Base-by-base conservation (phyloP, 2,329 filamentous ascomycete species). In the Neonectria magnoliae region DNA sequence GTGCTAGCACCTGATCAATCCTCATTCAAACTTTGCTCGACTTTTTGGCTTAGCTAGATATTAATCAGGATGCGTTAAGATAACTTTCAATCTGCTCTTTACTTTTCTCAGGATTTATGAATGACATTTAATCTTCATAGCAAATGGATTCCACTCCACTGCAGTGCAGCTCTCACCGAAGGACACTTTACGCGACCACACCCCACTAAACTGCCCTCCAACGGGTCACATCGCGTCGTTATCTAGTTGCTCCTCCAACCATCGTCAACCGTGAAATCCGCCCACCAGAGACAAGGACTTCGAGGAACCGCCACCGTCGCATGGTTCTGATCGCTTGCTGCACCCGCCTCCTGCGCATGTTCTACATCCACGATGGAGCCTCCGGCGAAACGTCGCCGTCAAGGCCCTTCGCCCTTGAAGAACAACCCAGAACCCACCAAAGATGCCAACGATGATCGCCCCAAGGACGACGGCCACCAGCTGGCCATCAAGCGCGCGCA, bases 401-500 rank as follows among this genome's bases (percentile, higher is more conserved):
- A 88, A n/a, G 81, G 81, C 76, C 75, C 78, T 68, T 76, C 81
- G 52, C 72, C 80, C 50, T 78, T 68, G 25, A 62, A 47, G 55
- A 58, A 54, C 18, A 75, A 74, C 65, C 76, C 72, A 61, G 54
- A 68, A 31, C 79, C 81, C 33, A 80, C 83, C 44, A 76, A 79
- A 36, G 80, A 84, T 58, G 77, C 81, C 57, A 83, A 51, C 27
- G 31, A 20, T 33, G 48, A 86, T 80, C 80, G 27, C 81, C 84
- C 80, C 47, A 82, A 84, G 33, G 84, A 89, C 64, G 83, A 86
- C 16, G 82, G 85, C 56, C 83, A 85, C 65, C 84, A 88, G 60
- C 80, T 93, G 16, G 83, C 88, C 50, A 82, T 86, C 65, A 88
- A 87, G 52, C 87, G 91, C 68, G 85, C 87, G 54, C 84, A 85